These are phyloP conservation scores for Cladosporium velox DNA, from an alignment of 2,329 filamentous ascomycete species.

Conservation along the genomic window DNA sequence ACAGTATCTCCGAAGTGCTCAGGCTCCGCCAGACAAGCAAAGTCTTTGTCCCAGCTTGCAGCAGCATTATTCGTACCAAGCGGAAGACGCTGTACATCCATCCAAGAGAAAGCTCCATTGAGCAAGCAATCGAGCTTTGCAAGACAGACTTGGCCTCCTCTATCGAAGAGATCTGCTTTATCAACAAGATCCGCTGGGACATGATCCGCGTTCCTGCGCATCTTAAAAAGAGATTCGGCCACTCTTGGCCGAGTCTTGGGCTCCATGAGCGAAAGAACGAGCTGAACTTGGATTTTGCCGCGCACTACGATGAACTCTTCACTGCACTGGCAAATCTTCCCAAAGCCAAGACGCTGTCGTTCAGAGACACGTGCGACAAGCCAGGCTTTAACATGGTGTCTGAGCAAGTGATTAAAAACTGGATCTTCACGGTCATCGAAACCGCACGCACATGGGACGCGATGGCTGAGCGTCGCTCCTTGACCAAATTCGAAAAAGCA, in stretches of 20 bases:
- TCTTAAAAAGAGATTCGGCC: not conserved
- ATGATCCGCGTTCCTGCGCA: not conserved
- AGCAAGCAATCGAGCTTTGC: slow-evolving; percentile 21
- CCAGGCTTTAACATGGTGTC: slow-evolving; percentile 18
- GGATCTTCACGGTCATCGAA: not conserved
- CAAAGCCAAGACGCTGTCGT: not conserved
- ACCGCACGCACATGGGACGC: not conserved
- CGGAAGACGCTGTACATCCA: slow-evolving; percentile 27
- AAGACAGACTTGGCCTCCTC: slow-evolving; percentile 21
- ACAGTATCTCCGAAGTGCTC: slow-evolving; percentile 6
- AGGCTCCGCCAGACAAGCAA: slow-evolving; percentile 11
- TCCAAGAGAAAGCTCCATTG: slow-evolving; percentile 18
- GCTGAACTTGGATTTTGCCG: not conserved
- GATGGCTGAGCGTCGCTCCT: not conserved
- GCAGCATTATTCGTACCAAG: slow-evolving; percentile 9
- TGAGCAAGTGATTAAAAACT: not conserved
- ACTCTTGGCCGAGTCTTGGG: not conserved
- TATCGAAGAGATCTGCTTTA: slow-evolving; percentile 24
- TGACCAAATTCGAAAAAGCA: not conserved
- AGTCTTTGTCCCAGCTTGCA: slow-evolving; percentile 14
- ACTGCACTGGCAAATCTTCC: not conserved
- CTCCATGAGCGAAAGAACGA: not conserved
- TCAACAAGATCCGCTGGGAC: slow-evolving; percentile 14
- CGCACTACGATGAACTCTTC: not conserved
- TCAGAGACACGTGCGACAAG: not conserved